phyloP scores from a whole-genome alignment of 164 flowering plant genomes.

The Malania oleifera region DNA sequence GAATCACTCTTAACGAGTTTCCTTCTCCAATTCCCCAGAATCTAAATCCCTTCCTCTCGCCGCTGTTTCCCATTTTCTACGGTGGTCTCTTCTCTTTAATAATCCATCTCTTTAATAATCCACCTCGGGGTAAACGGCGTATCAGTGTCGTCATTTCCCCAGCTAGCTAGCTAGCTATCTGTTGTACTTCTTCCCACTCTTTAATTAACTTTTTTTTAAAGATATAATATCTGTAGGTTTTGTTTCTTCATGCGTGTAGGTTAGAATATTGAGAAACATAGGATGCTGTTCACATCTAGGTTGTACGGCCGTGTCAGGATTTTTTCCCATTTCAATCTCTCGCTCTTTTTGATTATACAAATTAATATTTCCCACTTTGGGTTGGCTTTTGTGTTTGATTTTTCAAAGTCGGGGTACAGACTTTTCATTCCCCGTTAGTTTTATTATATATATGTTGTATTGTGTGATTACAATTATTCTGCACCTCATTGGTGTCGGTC shows the following conservation, averaged over 20 bases:
- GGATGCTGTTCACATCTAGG: slow-evolving; percentile 48
- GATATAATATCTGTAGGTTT: too few species aligned
- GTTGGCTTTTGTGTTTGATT: neutral
- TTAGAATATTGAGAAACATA: slow-evolving; percentile 24
- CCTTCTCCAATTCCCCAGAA: neutral
- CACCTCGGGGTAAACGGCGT: slow-evolving; percentile 12
- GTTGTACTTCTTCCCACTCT: slow-evolving; percentile 2
- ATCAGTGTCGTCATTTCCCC: slow-evolving; percentile 17
- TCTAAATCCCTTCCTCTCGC: neutral
- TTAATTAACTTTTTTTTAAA: neutral
- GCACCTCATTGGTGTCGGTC: too few species aligned
- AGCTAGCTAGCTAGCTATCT: too few species aligned
- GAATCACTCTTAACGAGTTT: neutral
- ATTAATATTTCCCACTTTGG: neutral
- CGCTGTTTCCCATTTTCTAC: too few species aligned
- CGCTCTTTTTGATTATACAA: neutral
- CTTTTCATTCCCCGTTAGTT: too few species aligned
- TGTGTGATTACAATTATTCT: too few species aligned
- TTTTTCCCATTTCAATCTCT: slow-evolving; percentile 2
- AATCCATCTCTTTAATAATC: neutral
- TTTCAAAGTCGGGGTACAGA: too few species aligned
- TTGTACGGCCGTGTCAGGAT: slow-evolving; percentile 25
- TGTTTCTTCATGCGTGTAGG: slow-evolving; percentile 2
- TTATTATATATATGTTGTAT: too few species aligned
- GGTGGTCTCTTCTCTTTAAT: too few species aligned